Conservation (phyloP, 768 basidiomycete genomes). For the Suillus subaureus region DNA sequence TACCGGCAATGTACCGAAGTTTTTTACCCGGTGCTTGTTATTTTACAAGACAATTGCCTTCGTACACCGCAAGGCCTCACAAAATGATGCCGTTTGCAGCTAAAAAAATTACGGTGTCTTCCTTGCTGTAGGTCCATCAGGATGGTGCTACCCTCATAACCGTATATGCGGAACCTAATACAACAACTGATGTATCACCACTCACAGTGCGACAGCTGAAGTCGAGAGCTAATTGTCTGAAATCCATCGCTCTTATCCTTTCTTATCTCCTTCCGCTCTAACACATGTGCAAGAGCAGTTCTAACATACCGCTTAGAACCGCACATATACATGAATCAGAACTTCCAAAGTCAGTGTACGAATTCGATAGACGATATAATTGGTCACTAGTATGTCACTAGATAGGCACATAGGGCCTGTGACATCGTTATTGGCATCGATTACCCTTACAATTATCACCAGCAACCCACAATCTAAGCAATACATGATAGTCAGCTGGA, state of each 20-base stretch:
- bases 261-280: neutral
- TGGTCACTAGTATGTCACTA: neutral
- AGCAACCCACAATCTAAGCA: neutral
- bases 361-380: neutral
- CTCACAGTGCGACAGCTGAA: neutral
- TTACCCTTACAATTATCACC: neutral
- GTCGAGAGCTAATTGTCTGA: neutral
- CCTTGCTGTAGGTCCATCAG: neutral
- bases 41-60: neutral
- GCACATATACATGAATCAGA: neutral
- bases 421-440: neutral
- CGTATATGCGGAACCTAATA: neutral
- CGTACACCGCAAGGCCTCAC: neutral
- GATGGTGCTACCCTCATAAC: neutral
- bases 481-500: neutral
- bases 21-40: neutral
- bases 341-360: neutral
- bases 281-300: neutral
- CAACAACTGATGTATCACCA: neutral
- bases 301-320: neutral
- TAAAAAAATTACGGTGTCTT: neutral
- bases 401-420: neutral
- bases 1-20: too few species aligned
- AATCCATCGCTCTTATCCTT: neutral
- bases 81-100: neutral